Base-by-base conservation (phyloP, 2,329 filamentous ascomycete species). In the Xylariaceae sp. region DNA sequence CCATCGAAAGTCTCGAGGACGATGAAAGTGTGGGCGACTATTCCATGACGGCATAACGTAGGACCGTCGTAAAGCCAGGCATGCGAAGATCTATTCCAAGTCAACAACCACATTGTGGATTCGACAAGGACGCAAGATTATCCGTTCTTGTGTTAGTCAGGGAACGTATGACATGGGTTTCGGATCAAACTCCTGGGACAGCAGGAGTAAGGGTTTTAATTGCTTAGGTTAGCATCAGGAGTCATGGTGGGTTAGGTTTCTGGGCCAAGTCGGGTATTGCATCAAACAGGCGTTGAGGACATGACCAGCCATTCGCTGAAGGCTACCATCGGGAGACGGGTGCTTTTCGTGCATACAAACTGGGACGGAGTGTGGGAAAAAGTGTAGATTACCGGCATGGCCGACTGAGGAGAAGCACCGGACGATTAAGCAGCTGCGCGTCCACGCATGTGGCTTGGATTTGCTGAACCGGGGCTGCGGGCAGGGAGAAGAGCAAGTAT, bases 1-100 rank as follows among this genome's bases (percentile, higher is more conserved):
- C 91, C 15, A 97, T 99, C 77, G 93, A 97, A 77, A 88, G 87
- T 68, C 82, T 97, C 59, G 91, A 96, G 69, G 88, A 92, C 58
- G 88, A 90, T 61, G 86, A 89, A 59, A 83, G 86, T 58, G 85
- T 89, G 74, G 82, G 86, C 63, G 83, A 30, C 23, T 30, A 86
- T 71, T 85, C 82, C 62, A 84, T 85, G 79, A 83, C 84, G 75
- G 76, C 75, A 75, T 83, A 74, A 82, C 64, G 66, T 69, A 73
- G 62, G 67, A 66, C 54, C 62, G 23, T 30, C 23, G 61, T 60
- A 56, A 48, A 55, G 51, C 55, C 55, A 53, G 53, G 53, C 49
- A 59, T 57, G 59, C 56, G 13, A 15, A 45, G 13, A n/a, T 58
- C 60, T 53, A 50, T 47, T 48, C 2, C 2, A 53, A 55, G 13